Percentiles rank a stretch among this genome's conserved stretches.
phyloP scores from a whole-genome alignment of 257 asterid species.

The Petunia axillaris region DNA sequence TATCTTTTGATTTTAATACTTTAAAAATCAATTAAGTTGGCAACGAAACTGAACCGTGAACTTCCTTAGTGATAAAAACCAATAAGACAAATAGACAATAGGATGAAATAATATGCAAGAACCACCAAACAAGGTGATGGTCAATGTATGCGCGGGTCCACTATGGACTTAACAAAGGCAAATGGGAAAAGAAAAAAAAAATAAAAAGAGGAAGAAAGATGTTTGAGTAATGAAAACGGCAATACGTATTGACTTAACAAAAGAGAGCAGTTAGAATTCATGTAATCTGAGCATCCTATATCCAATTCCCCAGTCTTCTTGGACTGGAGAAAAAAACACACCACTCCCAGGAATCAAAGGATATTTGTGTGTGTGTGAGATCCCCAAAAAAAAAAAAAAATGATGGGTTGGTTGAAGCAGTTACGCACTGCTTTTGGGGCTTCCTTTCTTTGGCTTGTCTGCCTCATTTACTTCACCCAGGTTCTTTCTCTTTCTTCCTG shows the following conservation, averaged over 20 bases:
- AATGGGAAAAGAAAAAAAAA: not conserved
- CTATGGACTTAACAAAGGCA: not conserved
- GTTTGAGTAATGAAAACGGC: conserved; percentile 5
- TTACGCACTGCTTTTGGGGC: conserved; percentile 81
- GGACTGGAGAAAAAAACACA: conserved; percentile 10
- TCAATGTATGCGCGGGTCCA: not conserved
- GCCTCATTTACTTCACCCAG: conserved; percentile 97
- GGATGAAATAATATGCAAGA: too few relatives aligned
- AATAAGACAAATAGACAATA: too few relatives aligned
- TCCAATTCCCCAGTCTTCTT: conserved; percentile 15
- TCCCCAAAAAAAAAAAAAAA: conserved; percentile 27
- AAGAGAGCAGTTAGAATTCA: not conserved
- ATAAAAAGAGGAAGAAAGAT: not conserved
- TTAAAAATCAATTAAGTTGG: too few relatives aligned
- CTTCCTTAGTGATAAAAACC: too few relatives aligned
- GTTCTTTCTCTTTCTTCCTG: conserved; percentile 34
- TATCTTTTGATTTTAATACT: too few relatives aligned
- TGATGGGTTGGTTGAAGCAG: conserved; percentile 72
- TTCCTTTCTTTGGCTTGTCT: conserved; percentile 88
- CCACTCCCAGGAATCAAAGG: too few relatives aligned
- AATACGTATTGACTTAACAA: not conserved
- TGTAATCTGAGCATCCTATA: not conserved
- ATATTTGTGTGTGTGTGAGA: too few relatives aligned
- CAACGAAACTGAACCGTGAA: too few relatives aligned
- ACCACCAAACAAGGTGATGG: not conserved